phyloP scores from a whole-genome alignment of 805 yeast genomes.

The Kodamaea sagamina region DNA sequence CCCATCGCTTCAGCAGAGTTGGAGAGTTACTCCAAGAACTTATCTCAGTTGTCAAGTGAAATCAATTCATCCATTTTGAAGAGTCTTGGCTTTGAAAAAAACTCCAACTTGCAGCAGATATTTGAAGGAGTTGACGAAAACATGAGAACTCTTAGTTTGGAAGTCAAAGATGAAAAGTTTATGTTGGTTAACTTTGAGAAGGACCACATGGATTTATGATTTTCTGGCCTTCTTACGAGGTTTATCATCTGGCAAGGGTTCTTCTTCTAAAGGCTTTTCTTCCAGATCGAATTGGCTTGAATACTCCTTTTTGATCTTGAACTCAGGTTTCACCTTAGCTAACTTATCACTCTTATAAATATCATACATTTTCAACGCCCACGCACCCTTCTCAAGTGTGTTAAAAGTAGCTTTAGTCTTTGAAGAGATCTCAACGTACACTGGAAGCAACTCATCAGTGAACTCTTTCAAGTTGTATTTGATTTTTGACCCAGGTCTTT shows the following conservation, averaged over 20 bases:
- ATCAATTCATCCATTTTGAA: constrained; percentile 30
- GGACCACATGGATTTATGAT: constrained; percentile 33
- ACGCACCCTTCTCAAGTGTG: constrained; percentile 36
- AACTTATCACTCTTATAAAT: constrained; percentile 26
- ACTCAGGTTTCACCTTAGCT: constrained; percentile 24
- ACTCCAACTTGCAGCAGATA: constrained; percentile 35
- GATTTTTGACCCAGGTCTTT: constrained; percentile 29
- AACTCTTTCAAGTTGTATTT: constrained; percentile 48
- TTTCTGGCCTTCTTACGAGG: constrained; percentile 1
- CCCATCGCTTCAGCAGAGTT: constrained; percentile 24
- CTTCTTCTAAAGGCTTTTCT: too few species aligned
- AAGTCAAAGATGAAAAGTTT: constrained; percentile 35
- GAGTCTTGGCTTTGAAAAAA: constrained; percentile 24
- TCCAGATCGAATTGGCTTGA: background rate
- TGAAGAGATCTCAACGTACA: constrained; percentile 19
- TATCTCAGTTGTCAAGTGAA: constrained; percentile 21
- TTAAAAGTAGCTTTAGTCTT: constrained; percentile 14
- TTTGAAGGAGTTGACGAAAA: constrained; percentile 33
- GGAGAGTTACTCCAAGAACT: constrained; percentile 22
- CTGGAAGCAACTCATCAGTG: constrained; percentile 33
- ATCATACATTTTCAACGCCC: constrained; percentile 38
- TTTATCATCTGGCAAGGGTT: background rate
- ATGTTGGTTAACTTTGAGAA: constrained; percentile 39
- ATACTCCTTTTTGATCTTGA: constrained; percentile 19
- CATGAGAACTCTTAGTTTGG: constrained; percentile 30